Base-by-base conservation (phyloP, 225 moss, liverwort and hornwort genomes). In the Bryoerythrophyllum caledonicum region DNA sequence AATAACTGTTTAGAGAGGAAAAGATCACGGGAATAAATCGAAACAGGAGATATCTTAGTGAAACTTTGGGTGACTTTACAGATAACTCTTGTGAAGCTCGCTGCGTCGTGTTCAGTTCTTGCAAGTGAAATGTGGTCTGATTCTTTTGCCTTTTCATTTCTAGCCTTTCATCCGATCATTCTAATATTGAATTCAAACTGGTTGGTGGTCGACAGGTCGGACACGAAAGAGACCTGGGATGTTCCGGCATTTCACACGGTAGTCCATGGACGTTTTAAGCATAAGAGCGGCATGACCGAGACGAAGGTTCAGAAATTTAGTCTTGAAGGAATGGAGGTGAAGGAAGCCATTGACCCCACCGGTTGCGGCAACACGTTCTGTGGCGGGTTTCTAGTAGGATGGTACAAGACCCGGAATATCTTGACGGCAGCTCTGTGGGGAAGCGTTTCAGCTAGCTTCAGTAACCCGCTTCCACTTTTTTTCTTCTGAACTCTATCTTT, bases 361-460 rank as follows among this genome's bases (percentile, higher is more conserved):
- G 94, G 96, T 68, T 96, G 94, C 83, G 94, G 94, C 67, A 96
- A 94, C 78, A 87, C 90, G 17, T 96, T 96, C 65, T 96, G 94
- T 82, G 92, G 92, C 60, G 94, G 94, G 23, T 94, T 96, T 78
- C 51, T 94, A 17, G 83, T 72, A 72, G 94, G 94, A 60, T 94
- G 94, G 96, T 80, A 86, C 40, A 92, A 74, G 82, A 87, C 88
- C 20, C 81, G 74, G 27, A 82, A 92, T 79, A 74, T 96, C 44
- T 82, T 94, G 68, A 94, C 94, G 23, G 90, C 92, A 59, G 94
- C 92, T 21, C 73, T 96, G 37, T 94, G 88, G 84, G 96, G 94
- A 70, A 92, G 88, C 83, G 75, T 92, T 80, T 82, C 96, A 76
- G 94, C 94, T 63, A 96, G 96, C 84, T 96, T 96, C 76, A 92